Conservation (phyloP, 208 protist genomes). For the Trypanosoma platydactyli region DNA sequence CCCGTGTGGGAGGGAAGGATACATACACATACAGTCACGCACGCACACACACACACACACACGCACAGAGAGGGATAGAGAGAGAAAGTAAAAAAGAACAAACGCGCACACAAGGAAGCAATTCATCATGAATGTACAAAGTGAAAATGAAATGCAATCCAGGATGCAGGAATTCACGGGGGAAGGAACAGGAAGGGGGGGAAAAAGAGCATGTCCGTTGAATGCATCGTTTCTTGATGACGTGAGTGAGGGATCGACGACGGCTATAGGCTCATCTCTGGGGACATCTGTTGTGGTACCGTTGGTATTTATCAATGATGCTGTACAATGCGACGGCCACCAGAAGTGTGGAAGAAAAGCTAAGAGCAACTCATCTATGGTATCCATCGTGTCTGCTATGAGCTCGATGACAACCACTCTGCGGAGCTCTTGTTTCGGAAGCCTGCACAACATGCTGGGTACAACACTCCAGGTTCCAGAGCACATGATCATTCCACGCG, state of each 20-base stretch:
- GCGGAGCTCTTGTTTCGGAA: conserved; percentile 17
- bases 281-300: conserved; percentile 5
- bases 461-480: conserved; percentile 38
- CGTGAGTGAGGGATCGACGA: neutral
- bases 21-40: neutral
- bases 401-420: conserved; percentile 18
- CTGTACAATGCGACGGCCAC: neutral
- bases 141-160: neutral
- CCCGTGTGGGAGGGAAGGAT: neutral
- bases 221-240: neutral
- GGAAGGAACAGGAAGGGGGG: neutral
- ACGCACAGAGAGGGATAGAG: too few relatives aligned
- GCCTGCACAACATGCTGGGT: conserved; percentile 42
- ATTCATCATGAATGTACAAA: neutral
- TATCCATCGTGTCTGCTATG: neutral
- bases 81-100: too few relatives aligned
- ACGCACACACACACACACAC: neutral
- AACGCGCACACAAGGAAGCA: neutral
- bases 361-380: conserved; percentile 4
- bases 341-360: neutral
- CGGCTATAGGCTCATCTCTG: neutral
- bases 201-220: neutral
- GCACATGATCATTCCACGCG: conserved; percentile 42
- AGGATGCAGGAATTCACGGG: neutral
- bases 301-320: conserved; percentile 6